phyloP scores from a whole-genome alignment of 2,329 filamentous ascomycete species.

The Aureobasidium sp. region DNA sequence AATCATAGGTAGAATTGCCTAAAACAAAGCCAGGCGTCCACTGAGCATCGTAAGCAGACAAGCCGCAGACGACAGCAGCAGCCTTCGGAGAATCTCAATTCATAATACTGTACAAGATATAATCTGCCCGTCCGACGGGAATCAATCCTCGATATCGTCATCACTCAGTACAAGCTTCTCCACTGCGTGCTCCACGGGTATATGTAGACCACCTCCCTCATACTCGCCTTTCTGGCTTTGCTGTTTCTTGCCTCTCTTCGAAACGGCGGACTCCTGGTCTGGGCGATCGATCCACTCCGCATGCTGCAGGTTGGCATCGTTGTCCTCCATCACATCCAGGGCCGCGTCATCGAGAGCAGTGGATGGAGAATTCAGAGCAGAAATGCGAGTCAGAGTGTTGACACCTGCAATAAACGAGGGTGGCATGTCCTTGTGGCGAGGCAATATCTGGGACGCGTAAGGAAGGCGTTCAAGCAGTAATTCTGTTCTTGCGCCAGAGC shows the following conservation, averaged over 20 bases:
- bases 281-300: conserved; percentile 7
- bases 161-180: conserved; percentile 38
- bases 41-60: too few relatives aligned
- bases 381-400: conserved; percentile 57
- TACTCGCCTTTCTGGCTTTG: background rate
- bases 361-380: background rate
- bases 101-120: background rate
- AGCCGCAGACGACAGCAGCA: too few relatives aligned
- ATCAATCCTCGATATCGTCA: conserved; percentile 41
- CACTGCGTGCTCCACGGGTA: conserved; percentile 26
- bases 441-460: conserved; percentile 65
- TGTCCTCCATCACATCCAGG: conserved; percentile 23
- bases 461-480: conserved; percentile 80
- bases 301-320: conserved; percentile 22
- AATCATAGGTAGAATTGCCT: background rate
- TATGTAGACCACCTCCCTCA: conserved; percentile 21
- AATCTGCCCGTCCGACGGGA: background rate
- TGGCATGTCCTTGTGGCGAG: conserved; percentile 47
- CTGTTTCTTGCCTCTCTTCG: background rate
- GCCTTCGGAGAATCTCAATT: background rate
- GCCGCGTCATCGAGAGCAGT: conserved; percentile 18
- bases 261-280: background rate
- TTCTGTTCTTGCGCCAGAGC: conserved; percentile 55
- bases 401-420: conserved; percentile 33
- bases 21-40: too few relatives aligned